Percentiles rank a stretch among this genome's conserved stretches.
These are phyloP conservation scores for Daedaleopsis nitida DNA, from an alignment of 768 basidiomycete species.

Conservation along the genomic window DNA sequence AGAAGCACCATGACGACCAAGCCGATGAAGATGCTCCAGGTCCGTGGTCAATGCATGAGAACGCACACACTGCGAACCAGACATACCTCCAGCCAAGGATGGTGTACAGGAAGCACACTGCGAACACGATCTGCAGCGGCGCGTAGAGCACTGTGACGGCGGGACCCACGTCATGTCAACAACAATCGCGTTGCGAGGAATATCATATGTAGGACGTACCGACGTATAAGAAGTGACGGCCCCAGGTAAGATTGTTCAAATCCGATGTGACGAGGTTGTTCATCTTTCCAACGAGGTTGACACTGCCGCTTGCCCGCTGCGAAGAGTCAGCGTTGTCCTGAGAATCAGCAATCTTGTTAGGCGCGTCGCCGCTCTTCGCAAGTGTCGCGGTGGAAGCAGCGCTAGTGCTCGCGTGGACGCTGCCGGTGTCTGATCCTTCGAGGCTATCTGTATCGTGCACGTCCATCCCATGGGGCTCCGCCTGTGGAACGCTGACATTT, in stretches of 20 bases:
- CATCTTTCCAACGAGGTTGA: slow-evolving; percentile 72
- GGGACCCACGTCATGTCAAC: not conserved
- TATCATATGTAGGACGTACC: slow-evolving; percentile 5
- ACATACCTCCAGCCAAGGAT: slow-evolving; percentile 52
- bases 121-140: slow-evolving; percentile 44
- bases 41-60: not conserved
- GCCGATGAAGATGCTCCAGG: slow-evolving; percentile 40
- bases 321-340: not conserved
- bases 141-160: slow-evolving; percentile 31
- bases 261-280: slow-evolving; percentile 79
- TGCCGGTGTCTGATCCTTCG: slow-evolving; percentile 15
- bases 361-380: slow-evolving; percentile 7
- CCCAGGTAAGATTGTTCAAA: slow-evolving; percentile 34
- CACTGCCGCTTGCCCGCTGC: not conserved
- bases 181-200: not conserved
- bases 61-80: not conserved
- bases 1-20: slow-evolving; percentile 43
- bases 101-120: slow-evolving; percentile 43
- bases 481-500: slow-evolving; percentile 23
- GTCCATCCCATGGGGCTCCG: not conserved
- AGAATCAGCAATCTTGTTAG: slow-evolving; percentile 5
- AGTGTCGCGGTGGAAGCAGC: not conserved
- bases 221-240: slow-evolving; percentile 28
- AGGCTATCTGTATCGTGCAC: not conserved
- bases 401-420: slow-evolving; percentile 17